Conservation (phyloP, 208 protist genomes). For the Tritrichomonas foetus region DNA sequence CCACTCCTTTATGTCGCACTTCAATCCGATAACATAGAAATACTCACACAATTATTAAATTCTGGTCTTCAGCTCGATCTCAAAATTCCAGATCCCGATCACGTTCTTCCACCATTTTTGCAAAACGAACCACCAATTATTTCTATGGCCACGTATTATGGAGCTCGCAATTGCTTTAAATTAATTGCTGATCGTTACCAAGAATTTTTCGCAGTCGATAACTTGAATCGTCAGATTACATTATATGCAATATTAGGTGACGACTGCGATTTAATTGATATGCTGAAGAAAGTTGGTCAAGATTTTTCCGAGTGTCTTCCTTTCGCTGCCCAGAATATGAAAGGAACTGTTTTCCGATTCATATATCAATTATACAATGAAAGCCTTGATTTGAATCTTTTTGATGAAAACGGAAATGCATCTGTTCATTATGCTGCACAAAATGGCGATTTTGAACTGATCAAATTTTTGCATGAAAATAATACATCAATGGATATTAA, state of each 20-base stretch:
- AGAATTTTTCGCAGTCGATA: background rate
- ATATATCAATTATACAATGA: background rate
- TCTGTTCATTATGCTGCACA: constrained; percentile 10
- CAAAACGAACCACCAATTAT: background rate
- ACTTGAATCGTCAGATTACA: background rate
- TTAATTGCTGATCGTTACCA: background rate
- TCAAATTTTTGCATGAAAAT: background rate
- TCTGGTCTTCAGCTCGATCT: background rate
- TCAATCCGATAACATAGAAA: background rate
- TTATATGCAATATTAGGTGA: background rate
- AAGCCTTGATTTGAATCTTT: background rate
- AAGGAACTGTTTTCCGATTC: background rate
- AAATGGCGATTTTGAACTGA: background rate
- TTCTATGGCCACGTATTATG: background rate
- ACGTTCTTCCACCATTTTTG: constrained; percentile 26
- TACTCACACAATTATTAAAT: background rate
- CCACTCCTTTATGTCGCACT: background rate
- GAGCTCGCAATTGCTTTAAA: background rate
- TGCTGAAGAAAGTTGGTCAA: background rate
- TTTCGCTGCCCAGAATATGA: background rate
- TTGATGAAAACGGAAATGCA: background rate
- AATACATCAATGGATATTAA: background rate
- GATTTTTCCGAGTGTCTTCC: background rate
- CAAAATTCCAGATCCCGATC: background rate
- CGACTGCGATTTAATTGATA: constrained; percentile 17